Base-by-base conservation (phyloP, 495 filamentous ascomycete genomes). In the Cenococcum geophilum region DNA sequence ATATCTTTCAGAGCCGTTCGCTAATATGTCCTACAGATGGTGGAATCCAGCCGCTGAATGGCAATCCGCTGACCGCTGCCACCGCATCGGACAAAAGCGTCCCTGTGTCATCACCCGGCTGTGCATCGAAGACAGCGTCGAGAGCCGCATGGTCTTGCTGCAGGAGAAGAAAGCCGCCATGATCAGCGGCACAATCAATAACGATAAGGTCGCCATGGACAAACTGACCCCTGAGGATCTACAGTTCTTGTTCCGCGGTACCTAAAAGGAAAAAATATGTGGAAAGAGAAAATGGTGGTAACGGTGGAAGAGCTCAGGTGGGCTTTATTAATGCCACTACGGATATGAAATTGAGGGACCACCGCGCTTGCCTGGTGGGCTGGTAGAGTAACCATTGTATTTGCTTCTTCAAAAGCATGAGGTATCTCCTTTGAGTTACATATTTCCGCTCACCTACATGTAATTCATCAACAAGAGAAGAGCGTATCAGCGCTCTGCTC, bases 11-110 rank as follows among this genome's bases (percentile, higher is more conserved):
- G 27, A 32, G 6, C 27, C 6, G 27, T 25, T 43, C 55, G 20
- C 51, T 75, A 57, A 76, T 47, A 22, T 57, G 12, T 65, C 27
- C 12, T 64, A 21, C 68, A 89, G 86, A 57, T 96, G 91, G 92
- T 96, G 92, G 92, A 97, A 97, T 63, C 92, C 92, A 4, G 91
- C 91, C 21, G 91, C 92, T 4, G 93, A 98, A 78, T 97, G 93
- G 92, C 93, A 98, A 70, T 89, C 86, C 61, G 92, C 92, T 2
- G 93, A 98, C 72, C 86, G 93, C 63, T 96, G 95, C 72, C 93
- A 98, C 76, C 90, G 93, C 48, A 98, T 98, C 63, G 93, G 93
- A 35, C 93, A 97, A 76, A 86, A 83, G 21, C 87, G 93, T 9
- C 91, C 91, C 40, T 97, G 92, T 69, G 88, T 88, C n/a, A 91